phyloP scores from a whole-genome alignment of 2,329 filamentous ascomycete genomes.

The Chaetothyriales sp. region DNA sequence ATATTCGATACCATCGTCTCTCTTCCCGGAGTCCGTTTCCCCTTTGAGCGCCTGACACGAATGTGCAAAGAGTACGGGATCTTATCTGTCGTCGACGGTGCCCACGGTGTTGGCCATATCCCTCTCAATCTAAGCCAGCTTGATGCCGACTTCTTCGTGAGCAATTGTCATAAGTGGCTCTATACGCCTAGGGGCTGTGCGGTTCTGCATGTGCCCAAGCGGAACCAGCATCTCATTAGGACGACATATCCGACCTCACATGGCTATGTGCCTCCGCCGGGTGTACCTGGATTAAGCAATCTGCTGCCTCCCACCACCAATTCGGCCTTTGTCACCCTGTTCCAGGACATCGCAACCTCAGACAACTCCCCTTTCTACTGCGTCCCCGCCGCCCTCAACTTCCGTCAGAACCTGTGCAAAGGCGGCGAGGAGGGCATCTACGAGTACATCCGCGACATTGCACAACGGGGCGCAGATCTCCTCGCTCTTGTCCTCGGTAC shows the following conservation, averaged over 20 bases:
- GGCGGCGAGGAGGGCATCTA: conserved; percentile 61
- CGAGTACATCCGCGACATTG: conserved; percentile 47
- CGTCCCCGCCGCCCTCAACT: conserved; percentile 55
- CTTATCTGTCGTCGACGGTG: conserved; percentile 64
- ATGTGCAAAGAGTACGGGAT: conserved; percentile 53
- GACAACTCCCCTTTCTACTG: conserved; percentile 60
- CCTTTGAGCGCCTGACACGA: conserved; percentile 52
- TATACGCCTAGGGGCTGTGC: conserved; percentile 65
- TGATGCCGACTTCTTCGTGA: conserved; percentile 73
- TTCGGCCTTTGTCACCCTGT: conserved; percentile 50
- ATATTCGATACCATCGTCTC: conserved; percentile 71
- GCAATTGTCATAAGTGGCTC: conserved; percentile 87
- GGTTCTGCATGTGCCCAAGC: conserved; percentile 59
- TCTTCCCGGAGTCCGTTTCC: conserved; percentile 62
- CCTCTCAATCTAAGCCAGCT: conserved; percentile 49
- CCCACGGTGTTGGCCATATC: conserved; percentile 71
- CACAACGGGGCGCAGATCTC: conserved; percentile 44
- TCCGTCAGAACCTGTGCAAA: conserved; percentile 52
- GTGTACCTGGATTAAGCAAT: conserved; percentile 1
- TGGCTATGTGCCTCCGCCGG: conserved; percentile 45
- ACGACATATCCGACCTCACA: conserved; percentile 67
- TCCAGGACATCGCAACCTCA: conserved; percentile 61
- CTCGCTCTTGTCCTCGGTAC: conserved; percentile 54
- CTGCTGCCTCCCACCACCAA: conserved; percentile 25
- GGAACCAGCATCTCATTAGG: conserved; percentile 61